A percentile compares a stretch with the other conserved stretches of the same genome.
These are phyloP conservation scores for Ophiocordyceps robertsii DNA, from an alignment of 2,329 filamentous ascomycete genomes.

Conservation along the genomic window DNA sequence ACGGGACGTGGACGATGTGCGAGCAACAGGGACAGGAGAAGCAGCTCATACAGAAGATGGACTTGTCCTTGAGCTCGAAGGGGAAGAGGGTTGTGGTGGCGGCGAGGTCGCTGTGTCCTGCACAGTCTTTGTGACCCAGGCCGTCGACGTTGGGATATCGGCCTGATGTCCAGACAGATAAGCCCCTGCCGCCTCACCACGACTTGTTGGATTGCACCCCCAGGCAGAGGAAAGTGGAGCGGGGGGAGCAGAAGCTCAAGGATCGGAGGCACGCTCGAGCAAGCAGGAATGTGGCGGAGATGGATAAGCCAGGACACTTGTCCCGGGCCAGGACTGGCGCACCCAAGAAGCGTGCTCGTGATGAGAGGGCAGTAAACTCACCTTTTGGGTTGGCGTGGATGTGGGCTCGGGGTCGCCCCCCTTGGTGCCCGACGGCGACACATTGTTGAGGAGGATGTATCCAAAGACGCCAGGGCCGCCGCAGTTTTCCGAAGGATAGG, in stretches of 20 bases:
- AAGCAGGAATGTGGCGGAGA: no score
- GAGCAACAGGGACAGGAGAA: conserved; percentile 3
- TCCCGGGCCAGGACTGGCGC: neutral
- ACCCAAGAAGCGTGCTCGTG: neutral
- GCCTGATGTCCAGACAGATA: conserved; percentile 15
- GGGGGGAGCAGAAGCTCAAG: no score
- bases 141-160: conserved; percentile 14
- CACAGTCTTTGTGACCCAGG: conserved; percentile 20
- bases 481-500: conserved; percentile 53
- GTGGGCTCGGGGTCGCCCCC: conserved; percentile 11
- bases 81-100: conserved; percentile 9
- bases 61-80: conserved; percentile 9
- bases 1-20: neutral
- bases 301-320: no score
- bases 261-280: no score
- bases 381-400: conserved; percentile 8
- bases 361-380: conserved; percentile 10
- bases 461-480: conserved; percentile 49
- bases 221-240: no score
- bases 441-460: conserved; percentile 44
- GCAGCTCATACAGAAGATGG: conserved; percentile 23
- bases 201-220: no score
- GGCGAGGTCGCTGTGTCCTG: conserved; percentile 17
- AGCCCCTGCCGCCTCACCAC: conserved; percentile 5
- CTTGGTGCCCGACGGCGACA: conserved; percentile 42